Conservation (phyloP, 2,329 filamentous ascomycete species). For the Seiridium unicorne region DNA sequence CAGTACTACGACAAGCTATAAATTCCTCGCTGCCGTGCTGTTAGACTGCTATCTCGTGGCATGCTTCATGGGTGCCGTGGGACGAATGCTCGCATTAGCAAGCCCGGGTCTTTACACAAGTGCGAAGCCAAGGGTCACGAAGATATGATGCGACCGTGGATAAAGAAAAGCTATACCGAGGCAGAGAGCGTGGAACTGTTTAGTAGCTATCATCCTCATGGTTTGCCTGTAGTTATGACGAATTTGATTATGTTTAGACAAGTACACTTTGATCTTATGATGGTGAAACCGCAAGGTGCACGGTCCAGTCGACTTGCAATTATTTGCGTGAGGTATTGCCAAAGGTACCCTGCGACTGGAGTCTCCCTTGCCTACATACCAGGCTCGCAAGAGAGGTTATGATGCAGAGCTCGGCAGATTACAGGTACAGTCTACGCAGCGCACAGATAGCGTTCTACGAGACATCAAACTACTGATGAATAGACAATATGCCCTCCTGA, state of each 20-base stretch:
- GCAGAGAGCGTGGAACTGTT: slow-evolving; percentile 20
- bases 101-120: slow-evolving; percentile 20
- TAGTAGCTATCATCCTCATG: slow-evolving; percentile 24
- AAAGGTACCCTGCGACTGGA: no score
- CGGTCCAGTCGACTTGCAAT: no score
- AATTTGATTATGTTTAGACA: slow-evolving; percentile 25
- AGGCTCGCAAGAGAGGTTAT: no score
- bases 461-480: no score
- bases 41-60: slow-evolving; percentile 46
- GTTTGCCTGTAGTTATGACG: slow-evolving; percentile 27
- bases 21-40: slow-evolving; percentile 43
- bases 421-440: no score
- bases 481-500: no score
- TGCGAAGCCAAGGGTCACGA: slow-evolving; percentile 22
- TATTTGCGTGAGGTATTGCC: no score
- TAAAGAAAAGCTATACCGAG: slow-evolving; percentile 29
- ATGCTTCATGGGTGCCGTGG: slow-evolving; percentile 39
- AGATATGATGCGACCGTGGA: slow-evolving; percentile 27
- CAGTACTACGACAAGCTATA: slow-evolving; percentile 99
- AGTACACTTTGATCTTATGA: not conserved
- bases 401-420: no score
- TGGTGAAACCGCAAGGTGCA: no score
- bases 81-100: slow-evolving; percentile 31
- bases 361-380: no score
- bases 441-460: no score